Evolutionary conservation across 495 filamentous ascomycete genomes (phyloP).

Genomic region (Chaetomidium leptoderma): DNA sequence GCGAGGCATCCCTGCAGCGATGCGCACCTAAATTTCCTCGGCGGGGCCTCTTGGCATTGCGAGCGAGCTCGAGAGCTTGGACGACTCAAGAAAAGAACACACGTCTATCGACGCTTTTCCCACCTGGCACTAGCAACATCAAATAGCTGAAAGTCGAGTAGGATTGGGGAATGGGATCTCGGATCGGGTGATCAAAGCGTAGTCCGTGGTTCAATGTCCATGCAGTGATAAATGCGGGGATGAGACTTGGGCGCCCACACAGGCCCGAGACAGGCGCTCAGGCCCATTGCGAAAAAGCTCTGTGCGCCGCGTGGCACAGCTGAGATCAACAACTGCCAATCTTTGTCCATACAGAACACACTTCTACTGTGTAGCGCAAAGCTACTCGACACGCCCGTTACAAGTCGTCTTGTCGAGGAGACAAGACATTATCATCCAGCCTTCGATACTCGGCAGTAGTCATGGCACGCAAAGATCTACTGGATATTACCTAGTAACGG

Average conservation of each 20-base stretch:
- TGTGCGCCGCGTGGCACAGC: neutral
- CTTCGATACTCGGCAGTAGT: too few relatives aligned
- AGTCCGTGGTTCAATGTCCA: too few relatives aligned
- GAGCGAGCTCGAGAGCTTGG: neutral
- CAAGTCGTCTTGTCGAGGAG: too few relatives aligned
- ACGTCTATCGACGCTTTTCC: too few relatives aligned
- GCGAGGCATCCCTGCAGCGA: neutral
- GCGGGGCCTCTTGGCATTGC: neutral
- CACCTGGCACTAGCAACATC: too few relatives aligned
- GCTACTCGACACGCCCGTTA: too few relatives aligned
- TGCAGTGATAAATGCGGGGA: neutral
- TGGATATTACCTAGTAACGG: too few relatives aligned
- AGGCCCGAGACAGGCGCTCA: too few relatives aligned
- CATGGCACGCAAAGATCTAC: too few relatives aligned
- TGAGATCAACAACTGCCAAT: neutral
- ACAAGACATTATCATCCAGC: too few relatives aligned
- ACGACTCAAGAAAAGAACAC: too few relatives aligned
- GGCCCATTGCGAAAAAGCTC: neutral
- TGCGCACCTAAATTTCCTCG: neutral
- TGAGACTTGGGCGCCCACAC: neutral
- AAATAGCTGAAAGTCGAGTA: neutral
- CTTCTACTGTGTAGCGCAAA: neutral
- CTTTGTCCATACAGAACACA: neutral
- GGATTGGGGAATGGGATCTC: neutral
- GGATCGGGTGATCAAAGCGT: neutral